Evolutionary conservation across 208 protist genomes (phyloP).

Genomic region (Crithidia fasciculata): DNA sequence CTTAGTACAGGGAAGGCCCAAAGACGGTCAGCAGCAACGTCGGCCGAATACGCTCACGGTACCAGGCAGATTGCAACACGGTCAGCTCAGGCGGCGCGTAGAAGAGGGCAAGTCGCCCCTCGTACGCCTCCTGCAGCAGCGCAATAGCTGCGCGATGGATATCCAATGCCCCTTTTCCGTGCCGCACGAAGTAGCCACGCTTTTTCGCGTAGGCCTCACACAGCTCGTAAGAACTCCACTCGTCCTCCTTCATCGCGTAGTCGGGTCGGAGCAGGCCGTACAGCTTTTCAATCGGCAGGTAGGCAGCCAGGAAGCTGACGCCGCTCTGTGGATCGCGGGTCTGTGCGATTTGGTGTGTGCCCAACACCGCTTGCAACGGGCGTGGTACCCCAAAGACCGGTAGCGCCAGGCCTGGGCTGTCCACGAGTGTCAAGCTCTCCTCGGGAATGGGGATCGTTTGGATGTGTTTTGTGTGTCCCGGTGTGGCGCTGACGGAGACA

Average conservation of each 20-base stretch:
- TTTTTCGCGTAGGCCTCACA: conserved; percentile 95
- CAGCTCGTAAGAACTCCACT: conserved; percentile 89
- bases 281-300: conserved; percentile 90
- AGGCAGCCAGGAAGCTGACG: conserved; percentile 90
- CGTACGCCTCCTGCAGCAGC: conserved; percentile 89
- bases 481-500: conserved; percentile 92
- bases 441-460: conserved; percentile 94
- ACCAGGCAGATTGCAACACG: conserved; percentile 56
- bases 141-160: conserved; percentile 90
- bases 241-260: conserved; percentile 41
- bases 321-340: conserved; percentile 95
- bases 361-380: conserved; percentile 93
- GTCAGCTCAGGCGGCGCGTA: conserved; percentile 79
- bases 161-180: conserved; percentile 87
- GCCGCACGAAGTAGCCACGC: conserved; percentile 84
- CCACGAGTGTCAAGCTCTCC: conserved; percentile 90
- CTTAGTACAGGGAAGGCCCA: neutral
- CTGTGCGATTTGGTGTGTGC: conserved; percentile 97
- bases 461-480: conserved; percentile 98
- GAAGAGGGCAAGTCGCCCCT: conserved; percentile 87
- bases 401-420: conserved; percentile 96
- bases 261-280: conserved; percentile 87
- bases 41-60: conserved; percentile 44
- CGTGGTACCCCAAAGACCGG: conserved; percentile 83
- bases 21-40: conserved; percentile 48